Conservation (phyloP, 345 rosid species). For the Combretum micranthum region DNA sequence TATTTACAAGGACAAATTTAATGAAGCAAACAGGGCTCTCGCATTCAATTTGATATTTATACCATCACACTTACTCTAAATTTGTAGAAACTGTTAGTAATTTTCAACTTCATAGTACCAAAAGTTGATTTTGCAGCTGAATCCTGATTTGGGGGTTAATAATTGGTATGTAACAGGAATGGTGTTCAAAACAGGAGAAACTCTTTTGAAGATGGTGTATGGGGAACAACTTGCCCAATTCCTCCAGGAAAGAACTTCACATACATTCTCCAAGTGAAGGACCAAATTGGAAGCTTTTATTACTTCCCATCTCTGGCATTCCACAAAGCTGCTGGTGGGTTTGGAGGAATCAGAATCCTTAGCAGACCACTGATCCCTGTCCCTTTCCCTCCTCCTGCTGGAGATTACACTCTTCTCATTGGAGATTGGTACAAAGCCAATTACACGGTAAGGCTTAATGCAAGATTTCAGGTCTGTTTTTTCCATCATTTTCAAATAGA, state of each 20-base stretch:
- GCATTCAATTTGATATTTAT: no score
- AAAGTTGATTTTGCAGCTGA: no score
- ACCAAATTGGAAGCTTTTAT: conserved; percentile 76
- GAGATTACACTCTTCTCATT: conserved; percentile 55
- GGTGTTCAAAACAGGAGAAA: conserved; percentile 85
- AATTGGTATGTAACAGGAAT: conserved; percentile 31
- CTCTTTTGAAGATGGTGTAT: conserved; percentile 71
- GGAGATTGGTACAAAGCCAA: conserved; percentile 73
- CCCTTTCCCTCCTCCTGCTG: conserved; percentile 54
- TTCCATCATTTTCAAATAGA: no score
- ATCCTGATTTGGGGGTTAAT: no score
- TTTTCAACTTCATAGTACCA: no score
- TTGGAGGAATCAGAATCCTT: conserved; percentile 63
- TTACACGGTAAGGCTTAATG: conserved; percentile 52
- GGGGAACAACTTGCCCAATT: conserved; percentile 85
- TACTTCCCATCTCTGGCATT: conserved; percentile 70
- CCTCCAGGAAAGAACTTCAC: conserved; percentile 85
- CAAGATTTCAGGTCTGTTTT: no score
- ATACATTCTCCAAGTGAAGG: conserved; percentile 71
- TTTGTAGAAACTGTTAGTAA: no score
- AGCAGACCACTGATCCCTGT: conserved; percentile 68
- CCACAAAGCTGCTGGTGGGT: conserved; percentile 78
- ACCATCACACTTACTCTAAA: no score
- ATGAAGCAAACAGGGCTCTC: no score
- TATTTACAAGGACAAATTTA: no score